phyloP scores from a whole-genome alignment of 306 rosid species.

The Casuarina cunninghamiana region DNA sequence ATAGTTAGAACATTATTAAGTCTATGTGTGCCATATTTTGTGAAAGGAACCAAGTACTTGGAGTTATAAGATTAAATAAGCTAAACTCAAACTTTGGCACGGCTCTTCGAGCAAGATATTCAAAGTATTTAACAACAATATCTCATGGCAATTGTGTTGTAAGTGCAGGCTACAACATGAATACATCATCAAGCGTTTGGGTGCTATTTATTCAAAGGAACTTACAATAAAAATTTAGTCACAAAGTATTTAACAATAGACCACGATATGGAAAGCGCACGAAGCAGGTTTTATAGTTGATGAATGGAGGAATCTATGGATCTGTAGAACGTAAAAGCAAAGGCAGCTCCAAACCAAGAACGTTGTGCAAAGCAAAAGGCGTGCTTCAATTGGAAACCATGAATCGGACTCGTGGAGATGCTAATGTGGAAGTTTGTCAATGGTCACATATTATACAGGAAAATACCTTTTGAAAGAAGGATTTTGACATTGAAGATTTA shows the following conservation, averaged over 20 bases:
- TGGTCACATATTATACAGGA: conserved; percentile 57
- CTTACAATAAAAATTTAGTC: no score
- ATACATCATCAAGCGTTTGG: no score
- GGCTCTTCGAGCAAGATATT: no score
- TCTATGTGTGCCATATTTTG: no score
- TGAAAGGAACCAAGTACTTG: no score
- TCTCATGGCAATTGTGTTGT: no score
- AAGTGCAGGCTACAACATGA: no score
- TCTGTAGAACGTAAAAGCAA: background rate
- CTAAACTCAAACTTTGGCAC: no score
- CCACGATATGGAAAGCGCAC: background rate
- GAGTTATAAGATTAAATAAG: no score
- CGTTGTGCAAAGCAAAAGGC: background rate
- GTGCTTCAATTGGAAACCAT: background rate
- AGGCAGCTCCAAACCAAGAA: background rate
- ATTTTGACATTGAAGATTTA: conserved; percentile 11
- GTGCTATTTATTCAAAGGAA: no score
- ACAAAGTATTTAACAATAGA: background rate
- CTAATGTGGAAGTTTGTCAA: background rate
- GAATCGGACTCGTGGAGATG: background rate
- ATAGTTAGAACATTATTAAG: no score
- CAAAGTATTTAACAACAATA: no score
- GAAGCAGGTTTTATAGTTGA: background rate
- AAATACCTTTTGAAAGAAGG: conserved; percentile 37
- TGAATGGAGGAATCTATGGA: background rate